These are phyloP conservation scores for Neonectria hederae DNA, from an alignment of 2,329 filamentous ascomycete species.

Conservation along the genomic window DNA sequence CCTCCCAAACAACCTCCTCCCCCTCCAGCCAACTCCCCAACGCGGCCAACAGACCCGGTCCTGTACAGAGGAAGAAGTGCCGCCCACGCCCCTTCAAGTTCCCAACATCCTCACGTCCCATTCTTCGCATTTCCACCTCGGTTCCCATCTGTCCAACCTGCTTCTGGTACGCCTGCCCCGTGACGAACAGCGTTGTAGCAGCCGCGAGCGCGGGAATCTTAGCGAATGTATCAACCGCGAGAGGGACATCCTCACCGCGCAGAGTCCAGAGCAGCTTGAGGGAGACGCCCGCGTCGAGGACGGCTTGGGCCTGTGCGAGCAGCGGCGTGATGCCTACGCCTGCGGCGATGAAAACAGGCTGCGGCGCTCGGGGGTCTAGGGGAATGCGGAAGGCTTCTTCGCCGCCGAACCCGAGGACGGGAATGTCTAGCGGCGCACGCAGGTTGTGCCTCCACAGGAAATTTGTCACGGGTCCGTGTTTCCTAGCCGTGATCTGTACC, in stretches of 20 bases:
- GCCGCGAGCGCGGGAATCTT: slow-evolving; percentile 60
- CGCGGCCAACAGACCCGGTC: slow-evolving; percentile 51
- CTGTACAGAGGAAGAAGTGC: slow-evolving; percentile 63
- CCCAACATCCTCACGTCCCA: slow-evolving; percentile 55
- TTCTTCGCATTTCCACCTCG: slow-evolving; percentile 49
- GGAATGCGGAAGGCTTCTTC: slow-evolving; percentile 55
- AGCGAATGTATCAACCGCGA: slow-evolving; percentile 69
- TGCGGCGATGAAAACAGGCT: slow-evolving; percentile 73
- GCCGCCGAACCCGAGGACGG: slow-evolving; percentile 79
- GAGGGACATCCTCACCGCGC: slow-evolving; percentile 65
- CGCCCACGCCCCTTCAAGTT: slow-evolving; percentile 49
- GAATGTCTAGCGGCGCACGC: slow-evolving; percentile 66
- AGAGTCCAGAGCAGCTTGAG: slow-evolving; percentile 76
- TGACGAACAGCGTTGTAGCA: slow-evolving; percentile 71
- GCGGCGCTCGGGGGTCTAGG: slow-evolving; percentile 34
- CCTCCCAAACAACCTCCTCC: slow-evolving; percentile 66
- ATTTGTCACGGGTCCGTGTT: slow-evolving; percentile 73
- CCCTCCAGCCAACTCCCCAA: slow-evolving; percentile 63
- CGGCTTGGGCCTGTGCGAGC: slow-evolving; percentile 69
- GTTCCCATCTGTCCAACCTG: slow-evolving; percentile 49
- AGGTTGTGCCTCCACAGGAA: slow-evolving; percentile 70
- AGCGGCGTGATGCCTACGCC: slow-evolving; percentile 88
- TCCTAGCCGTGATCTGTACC: slow-evolving; percentile 78
- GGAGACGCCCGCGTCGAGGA: slow-evolving; percentile 50
- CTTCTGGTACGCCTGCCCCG: slow-evolving; percentile 53